A percentile compares a stretch with the other conserved stretches of the same genome.
Conservation (phyloP, 768 basidiomycete genomes). For the Omphalotus guepiniiformis region DNA sequence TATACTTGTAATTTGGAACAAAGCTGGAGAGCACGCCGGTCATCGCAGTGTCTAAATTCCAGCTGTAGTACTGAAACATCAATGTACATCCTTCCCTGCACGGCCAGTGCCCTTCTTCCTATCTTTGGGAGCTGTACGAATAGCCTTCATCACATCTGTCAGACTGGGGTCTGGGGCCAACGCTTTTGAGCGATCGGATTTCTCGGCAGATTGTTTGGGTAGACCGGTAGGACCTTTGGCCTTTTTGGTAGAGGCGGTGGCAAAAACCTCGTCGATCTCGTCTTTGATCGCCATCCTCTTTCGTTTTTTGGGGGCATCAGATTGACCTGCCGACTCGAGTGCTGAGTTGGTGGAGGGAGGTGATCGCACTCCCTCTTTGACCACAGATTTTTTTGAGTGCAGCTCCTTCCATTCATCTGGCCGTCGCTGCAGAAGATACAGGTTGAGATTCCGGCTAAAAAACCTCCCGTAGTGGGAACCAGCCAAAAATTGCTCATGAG, state of each 20-base stretch:
- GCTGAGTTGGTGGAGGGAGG: slow-evolving; percentile 15
- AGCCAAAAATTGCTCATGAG: slow-evolving; percentile 66
- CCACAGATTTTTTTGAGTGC: slow-evolving; percentile 40
- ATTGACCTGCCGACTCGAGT: slow-evolving; percentile 4
- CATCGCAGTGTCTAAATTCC: no score
- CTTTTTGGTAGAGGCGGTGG: slow-evolving; percentile 14
- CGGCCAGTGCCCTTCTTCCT: not conserved
- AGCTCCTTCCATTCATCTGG: slow-evolving; percentile 82
- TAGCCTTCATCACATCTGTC: slow-evolving; percentile 3
- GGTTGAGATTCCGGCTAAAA: slow-evolving; percentile 73
- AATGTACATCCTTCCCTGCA: not conserved
- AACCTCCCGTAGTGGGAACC: slow-evolving; percentile 84
- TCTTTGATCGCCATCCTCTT: slow-evolving; percentile 51
- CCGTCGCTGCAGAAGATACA: slow-evolving; percentile 72
- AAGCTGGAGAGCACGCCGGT: no score
- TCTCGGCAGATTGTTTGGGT: not conserved
- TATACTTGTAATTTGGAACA: slow-evolving; percentile 23
- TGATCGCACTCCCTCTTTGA: slow-evolving; percentile 6
- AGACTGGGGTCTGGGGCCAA: not conserved
- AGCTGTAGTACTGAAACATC: no score
- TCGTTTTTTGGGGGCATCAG: slow-evolving; percentile 27
- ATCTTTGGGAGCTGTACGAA: slow-evolving; percentile 3
- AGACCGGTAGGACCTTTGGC: not conserved
- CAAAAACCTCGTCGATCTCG: slow-evolving; percentile 76
- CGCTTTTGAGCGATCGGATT: not conserved